phyloP scores from a whole-genome alignment of 768 basidiomycete species.

The Mycena amicta region DNA sequence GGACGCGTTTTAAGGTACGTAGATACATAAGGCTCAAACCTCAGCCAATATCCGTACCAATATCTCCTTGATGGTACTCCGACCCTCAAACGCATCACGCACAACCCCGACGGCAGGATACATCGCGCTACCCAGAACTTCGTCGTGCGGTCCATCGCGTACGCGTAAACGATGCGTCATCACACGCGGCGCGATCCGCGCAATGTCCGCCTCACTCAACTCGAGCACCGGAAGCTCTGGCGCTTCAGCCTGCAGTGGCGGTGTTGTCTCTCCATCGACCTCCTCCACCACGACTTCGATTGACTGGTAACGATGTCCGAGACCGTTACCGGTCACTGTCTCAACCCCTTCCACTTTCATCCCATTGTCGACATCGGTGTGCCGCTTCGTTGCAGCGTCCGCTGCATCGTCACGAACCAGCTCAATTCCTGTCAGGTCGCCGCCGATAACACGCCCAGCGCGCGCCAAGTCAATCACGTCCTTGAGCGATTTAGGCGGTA shows the following conservation, averaged over 20 bases:
- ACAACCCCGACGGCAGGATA: conserved; percentile 47
- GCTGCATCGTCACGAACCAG: conserved; percentile 38
- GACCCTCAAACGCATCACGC: conserved; percentile 36
- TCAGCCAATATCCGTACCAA: conserved; percentile 59
- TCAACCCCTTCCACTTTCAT: background rate
- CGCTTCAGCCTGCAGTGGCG: conserved; percentile 13
- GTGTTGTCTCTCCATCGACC: conserved; percentile 12
- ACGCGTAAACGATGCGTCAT: conserved; percentile 77
- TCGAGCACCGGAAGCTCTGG: conserved; percentile 45
- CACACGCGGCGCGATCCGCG: conserved; percentile 70
- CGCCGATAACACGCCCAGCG: conserved; percentile 67
- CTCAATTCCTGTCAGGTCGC: conserved; percentile 62
- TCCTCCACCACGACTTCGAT: conserved; percentile 23
- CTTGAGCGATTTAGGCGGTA: conserved; percentile 56
- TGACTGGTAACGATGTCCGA: conserved; percentile 19
- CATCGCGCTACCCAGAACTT: conserved; percentile 64
- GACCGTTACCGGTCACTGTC: conserved; percentile 10
- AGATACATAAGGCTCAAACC: conserved; percentile 29
- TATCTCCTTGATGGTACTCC: conserved; percentile 64
- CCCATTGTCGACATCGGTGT: background rate
- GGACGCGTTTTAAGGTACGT: background rate
- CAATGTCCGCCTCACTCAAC: conserved; percentile 75
- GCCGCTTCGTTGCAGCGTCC: background rate
- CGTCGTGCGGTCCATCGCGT: conserved; percentile 69
- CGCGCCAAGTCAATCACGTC: conserved; percentile 71